Base-by-base conservation (phyloP, 129 eudicot species). In the Flaveria bidentis region DNA sequence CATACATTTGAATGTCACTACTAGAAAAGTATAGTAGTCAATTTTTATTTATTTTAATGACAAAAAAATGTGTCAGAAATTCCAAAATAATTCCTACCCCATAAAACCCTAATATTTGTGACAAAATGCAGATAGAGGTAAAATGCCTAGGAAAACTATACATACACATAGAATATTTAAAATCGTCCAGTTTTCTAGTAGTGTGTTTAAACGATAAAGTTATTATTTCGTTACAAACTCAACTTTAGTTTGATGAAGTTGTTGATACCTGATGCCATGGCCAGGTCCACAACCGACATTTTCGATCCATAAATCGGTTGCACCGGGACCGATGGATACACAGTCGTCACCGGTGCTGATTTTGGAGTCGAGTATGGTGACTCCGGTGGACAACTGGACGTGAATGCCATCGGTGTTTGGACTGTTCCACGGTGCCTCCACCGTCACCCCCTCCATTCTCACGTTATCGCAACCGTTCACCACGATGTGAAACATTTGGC, bases 321-420 rank as follows among this genome's bases (percentile, higher is more conserved):
- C 42, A 33, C 93, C 96, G 1, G 91, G 91, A 18, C 98, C 92
- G 0, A 92, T 81, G 0, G 98, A 92, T 18, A 92, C 80, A 69
- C 98, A 92, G 57, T 88, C 98, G 7, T 92, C 96, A 0, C 98
- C 96, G 2, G 98, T 86, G 57, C 86, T 73, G 39, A 92, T 88
- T 33, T 73, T 84, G 2, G 96, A 79, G 82, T 85, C 75, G 15
- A 76, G 36, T 2, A 92, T 82, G 10, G 85, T 74, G 39, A 92
- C 90, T 13, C 58, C 80, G 0, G 88, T 81, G 15, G 98, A 92
- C 14, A 67, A 39, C 46, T 81, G 86, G 3, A 92, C 78, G 60
- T 92, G 98, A 30, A 89, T 87, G 15, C 97, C 96, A 41, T 92
- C 96, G 0, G 97, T 89, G 76, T 89, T 92, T 0, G 91, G 96